Evolutionary conservation across 352 stramenopile genomes (phyloP).

Genomic region (Phytopythium kandeliae): DNA sequence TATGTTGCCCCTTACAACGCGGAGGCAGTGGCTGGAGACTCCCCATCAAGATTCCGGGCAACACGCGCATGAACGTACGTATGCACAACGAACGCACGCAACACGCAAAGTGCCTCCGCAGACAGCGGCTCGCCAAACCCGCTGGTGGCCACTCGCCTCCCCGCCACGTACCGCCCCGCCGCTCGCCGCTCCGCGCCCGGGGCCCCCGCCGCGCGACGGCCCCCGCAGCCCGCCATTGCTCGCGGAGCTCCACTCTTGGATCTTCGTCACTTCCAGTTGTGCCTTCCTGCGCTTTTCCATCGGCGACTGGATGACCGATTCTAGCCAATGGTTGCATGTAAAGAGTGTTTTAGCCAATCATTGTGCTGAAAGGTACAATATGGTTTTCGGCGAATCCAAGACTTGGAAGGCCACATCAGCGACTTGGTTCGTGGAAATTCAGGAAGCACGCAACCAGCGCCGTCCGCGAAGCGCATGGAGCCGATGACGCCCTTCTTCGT

Average conservation of each 20-base stretch:
- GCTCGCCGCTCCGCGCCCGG: background rate
- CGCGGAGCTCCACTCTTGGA: conserved; percentile 16
- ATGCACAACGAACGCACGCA: too few relatives aligned
- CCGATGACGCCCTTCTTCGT: conserved; percentile 27
- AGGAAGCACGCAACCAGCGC: too few relatives aligned
- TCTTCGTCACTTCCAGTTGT: conserved; percentile 71
- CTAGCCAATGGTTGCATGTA: conserved; percentile 9
- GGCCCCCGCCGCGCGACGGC: background rate
- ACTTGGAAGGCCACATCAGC: too few relatives aligned
- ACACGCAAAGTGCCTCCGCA: conserved; percentile 17
- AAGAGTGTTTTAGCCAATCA: background rate
- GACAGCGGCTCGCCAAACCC: conserved; percentile 67
- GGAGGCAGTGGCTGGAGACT: conserved; percentile 68
- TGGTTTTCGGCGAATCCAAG: too few relatives aligned
- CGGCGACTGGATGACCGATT: too few relatives aligned
- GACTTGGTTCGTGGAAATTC: conserved; percentile 1
- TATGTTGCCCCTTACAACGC: conserved; percentile 79
- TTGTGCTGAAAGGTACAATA: too few relatives aligned
- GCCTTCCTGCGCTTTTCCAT: too few relatives aligned
- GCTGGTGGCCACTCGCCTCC: conserved; percentile 25
- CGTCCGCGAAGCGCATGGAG: background rate
- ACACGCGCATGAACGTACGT: conserved; percentile 22
- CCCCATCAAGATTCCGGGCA: conserved; percentile 79
- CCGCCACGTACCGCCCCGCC: background rate
- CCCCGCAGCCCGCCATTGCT: background rate